phyloP scores from a whole-genome alignment of 768 basidiomycete species.

The Calocera cornea region DNA sequence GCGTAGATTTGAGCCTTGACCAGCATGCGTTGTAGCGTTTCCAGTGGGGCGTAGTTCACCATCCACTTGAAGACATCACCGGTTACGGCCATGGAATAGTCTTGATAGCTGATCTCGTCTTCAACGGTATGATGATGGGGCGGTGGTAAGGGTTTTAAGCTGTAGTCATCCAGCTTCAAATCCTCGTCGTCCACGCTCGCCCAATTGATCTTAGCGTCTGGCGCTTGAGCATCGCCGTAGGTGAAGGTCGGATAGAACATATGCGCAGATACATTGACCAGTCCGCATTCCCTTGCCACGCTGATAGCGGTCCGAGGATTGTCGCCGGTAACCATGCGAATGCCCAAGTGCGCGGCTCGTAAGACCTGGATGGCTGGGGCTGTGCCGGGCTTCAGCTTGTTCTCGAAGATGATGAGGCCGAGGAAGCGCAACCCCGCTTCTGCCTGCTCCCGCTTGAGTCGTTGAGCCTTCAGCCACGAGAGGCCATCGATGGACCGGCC shows the following conservation, averaged over 20 bases:
- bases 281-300: slow-evolving; percentile 83
- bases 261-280: slow-evolving; percentile 78
- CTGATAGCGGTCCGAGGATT: slow-evolving; percentile 94
- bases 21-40: slow-evolving; percentile 92
- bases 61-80: slow-evolving; percentile 98
- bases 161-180: slow-evolving; percentile 80
- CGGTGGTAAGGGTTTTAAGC: slow-evolving; percentile 63
- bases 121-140: slow-evolving; percentile 53
- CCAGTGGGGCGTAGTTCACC: slow-evolving; percentile 83
- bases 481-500: slow-evolving; percentile 89
- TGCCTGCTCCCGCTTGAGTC: slow-evolving; percentile 91
- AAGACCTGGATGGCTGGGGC: slow-evolving; percentile 79
- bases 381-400: slow-evolving; percentile 88
- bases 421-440: slow-evolving; percentile 83
- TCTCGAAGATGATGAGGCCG: slow-evolving; percentile 94
- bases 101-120: slow-evolving; percentile 62
- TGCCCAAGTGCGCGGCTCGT: slow-evolving; percentile 78
- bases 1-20: slow-evolving; percentile 94
- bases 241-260: slow-evolving; percentile 75
- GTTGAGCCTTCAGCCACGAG: slow-evolving; percentile 94
- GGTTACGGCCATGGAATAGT: slow-evolving; percentile 82
- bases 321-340: slow-evolving; percentile 97
- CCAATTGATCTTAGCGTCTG: slow-evolving; percentile 64
- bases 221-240: slow-evolving; percentile 37
- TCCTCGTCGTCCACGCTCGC: slow-evolving; percentile 74